Base-by-base conservation (phyloP, 1,284 basidiomycete species). In the Neolentinus lepideus region DNA sequence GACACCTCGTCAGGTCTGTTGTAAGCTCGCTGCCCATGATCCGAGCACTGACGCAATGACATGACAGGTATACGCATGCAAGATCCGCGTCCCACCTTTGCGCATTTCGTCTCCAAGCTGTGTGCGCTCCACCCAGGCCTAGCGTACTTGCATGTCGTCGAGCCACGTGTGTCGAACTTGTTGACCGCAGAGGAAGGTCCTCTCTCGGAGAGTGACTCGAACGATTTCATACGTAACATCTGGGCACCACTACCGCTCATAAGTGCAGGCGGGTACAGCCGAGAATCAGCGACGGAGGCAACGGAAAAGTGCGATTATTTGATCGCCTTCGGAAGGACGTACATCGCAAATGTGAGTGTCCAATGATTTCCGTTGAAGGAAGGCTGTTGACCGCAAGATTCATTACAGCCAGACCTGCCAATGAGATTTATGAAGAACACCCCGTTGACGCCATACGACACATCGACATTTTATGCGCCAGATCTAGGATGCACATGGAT, bases 331-430 rank as follows among this genome's bases (percentile, higher is more conserved):
- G 82, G 78, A 1, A 67, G 80, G 11, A 64, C 64, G 54, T 84
- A 77, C 61, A 77, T 81, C 54, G 65, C 72, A 0, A 76, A 78
- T 58, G 70, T 76, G 54, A 62, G 73, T 62, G 62, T 52, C 58
- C 53, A 0, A 56, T 61, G 1, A 59, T 57, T 4, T 56, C 26
- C 14, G 68, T 38, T 31, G 0, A 47, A n/a, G 16, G 4, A 60
- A 26, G 53, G 55, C 1, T 62, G 1, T 53, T 63, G 2, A 59
- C 35, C 22, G 53, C 33, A 62, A 21, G 38, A 43, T 2, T 57
- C 73, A 11, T 22, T 61, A 19, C n/a, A 50, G 47, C 84, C 83
- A 2, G 83, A 85, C 62, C 68, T 86, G 0, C 76, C 77, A 0
- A 56, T 67, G 19, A 72, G 83, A 11, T 54, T 77, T 38, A 58